These are phyloP conservation scores for Gymnopilus dilepis DNA, from an alignment of 768 basidiomycete genomes.

Conservation along the genomic window DNA sequence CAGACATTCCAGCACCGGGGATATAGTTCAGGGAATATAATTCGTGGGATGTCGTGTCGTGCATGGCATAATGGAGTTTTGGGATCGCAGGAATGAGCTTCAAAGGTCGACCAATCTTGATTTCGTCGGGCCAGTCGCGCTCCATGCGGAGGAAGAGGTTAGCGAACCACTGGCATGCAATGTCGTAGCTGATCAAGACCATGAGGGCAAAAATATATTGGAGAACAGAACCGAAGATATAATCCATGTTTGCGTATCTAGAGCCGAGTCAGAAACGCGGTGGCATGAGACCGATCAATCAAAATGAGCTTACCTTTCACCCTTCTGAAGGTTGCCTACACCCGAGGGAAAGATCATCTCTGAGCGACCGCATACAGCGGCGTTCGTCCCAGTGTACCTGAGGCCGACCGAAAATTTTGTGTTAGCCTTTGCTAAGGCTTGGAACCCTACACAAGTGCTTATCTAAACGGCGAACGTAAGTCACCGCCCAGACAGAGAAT, in stretches of 20 bases:
- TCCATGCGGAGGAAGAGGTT: conserved; percentile 23
- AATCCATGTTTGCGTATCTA: conserved; percentile 22
- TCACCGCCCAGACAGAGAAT: background rate
- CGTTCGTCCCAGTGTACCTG: background rate
- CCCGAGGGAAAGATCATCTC: conserved; percentile 7
- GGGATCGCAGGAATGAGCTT: conserved; percentile 27
- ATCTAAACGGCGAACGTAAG: background rate
- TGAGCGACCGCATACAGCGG: conserved; percentile 1
- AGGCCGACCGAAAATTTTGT: background rate
- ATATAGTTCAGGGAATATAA: conserved; percentile 36
- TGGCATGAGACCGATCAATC: background rate
- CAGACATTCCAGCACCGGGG: too few species aligned
- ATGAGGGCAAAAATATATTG: background rate
- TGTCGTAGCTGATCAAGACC: conserved; percentile 25
- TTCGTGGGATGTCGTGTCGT: conserved; percentile 28
- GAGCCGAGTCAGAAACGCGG: too few species aligned
- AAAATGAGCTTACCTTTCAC: conserved; percentile 38
- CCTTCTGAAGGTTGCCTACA: conserved; percentile 21
- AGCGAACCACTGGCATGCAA: too few species aligned
- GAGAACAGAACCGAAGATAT: conserved; percentile 3
- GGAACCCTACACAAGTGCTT: conserved; percentile 6
- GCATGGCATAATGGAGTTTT: conserved; percentile 38
- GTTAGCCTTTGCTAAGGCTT: conserved; percentile 7
- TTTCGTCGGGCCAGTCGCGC: background rate
- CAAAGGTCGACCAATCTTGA: background rate